Evolutionary conservation across 2,329 filamentous ascomycete species (phyloP).

Genomic region (Pestalotiopsis sp.): DNA sequence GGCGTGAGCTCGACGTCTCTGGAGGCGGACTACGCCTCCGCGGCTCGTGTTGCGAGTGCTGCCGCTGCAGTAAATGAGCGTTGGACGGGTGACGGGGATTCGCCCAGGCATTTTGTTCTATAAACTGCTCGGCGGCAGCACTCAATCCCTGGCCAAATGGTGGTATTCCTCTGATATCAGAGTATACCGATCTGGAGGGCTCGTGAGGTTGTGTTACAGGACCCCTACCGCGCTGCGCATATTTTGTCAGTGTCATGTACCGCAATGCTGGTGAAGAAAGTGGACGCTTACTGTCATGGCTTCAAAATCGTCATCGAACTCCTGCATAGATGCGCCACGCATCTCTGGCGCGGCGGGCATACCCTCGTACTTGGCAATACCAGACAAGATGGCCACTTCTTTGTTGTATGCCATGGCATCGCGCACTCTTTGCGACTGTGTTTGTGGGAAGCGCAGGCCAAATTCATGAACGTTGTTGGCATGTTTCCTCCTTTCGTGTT

Average conservation of each 20-base stretch:
- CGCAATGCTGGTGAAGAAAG: not conserved
- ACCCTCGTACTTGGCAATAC: slow-evolving; percentile 91
- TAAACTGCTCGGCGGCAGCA: slow-evolving; percentile 80
- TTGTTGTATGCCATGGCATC: slow-evolving; percentile 93
- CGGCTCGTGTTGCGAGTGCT: slow-evolving; percentile 38
- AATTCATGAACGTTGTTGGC: slow-evolving; percentile 82
- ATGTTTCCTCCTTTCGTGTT: slow-evolving; percentile 79
- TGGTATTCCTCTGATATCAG: slow-evolving; percentile 50
- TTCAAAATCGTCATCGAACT: slow-evolving; percentile 85
- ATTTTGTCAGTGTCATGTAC: not conserved
- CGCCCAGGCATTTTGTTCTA: slow-evolving; percentile 90
- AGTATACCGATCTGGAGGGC: slow-evolving; percentile 40
- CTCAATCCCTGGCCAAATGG: slow-evolving; percentile 53
- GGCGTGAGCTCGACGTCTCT: slow-evolving; percentile 37
- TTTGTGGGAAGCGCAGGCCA: slow-evolving; percentile 77
- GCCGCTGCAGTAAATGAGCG: slow-evolving; percentile 40
- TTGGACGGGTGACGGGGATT: slow-evolving; percentile 82
- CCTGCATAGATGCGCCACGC: slow-evolving; percentile 67
- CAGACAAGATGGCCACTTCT: slow-evolving; percentile 88
- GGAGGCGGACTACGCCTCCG: slow-evolving; percentile 24
- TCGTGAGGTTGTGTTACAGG: slow-evolving; percentile 33
- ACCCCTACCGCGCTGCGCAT: slow-evolving; percentile 31
- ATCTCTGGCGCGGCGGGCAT: slow-evolving; percentile 95
- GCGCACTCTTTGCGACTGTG: slow-evolving; percentile 74
- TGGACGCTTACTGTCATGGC: slow-evolving; percentile 73